These are phyloP conservation scores for Tylopilus balloui DNA, from an alignment of 768 basidiomycete genomes.

Conservation along the genomic window DNA sequence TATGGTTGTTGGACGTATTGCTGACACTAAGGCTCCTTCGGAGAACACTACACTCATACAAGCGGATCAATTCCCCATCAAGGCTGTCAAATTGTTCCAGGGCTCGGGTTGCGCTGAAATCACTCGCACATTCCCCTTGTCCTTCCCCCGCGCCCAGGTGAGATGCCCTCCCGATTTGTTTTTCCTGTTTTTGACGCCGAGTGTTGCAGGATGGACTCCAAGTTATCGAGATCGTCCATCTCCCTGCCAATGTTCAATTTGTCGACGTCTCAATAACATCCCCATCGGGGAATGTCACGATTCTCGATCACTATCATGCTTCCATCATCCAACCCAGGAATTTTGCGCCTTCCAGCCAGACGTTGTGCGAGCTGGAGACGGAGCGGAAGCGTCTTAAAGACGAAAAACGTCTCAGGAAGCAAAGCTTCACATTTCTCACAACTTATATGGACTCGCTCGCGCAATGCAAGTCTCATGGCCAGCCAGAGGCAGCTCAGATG, in stretches of 20 bases:
- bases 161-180: background rate
- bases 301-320: conserved; percentile 13
- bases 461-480: conserved; percentile 11
- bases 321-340: background rate
- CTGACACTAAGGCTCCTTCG: background rate
- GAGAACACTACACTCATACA: conserved; percentile 4
- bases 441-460: conserved; percentile 28
- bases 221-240: conserved; percentile 13
- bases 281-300: conserved; percentile 6
- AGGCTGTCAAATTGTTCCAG: conserved; percentile 18
- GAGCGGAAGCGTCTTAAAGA: conserved; percentile 15
- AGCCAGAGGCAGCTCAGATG: conserved; percentile 16
- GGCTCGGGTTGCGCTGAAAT: conserved; percentile 12
- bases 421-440: conserved; percentile 21
- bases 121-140: conserved; percentile 16
- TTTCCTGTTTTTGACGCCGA: background rate
- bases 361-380: conserved; percentile 4
- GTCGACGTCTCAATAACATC: conserved; percentile 14
- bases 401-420: conserved; percentile 18
- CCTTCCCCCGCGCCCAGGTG: conserved; percentile 13
- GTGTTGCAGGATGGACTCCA: conserved; percentile 13
- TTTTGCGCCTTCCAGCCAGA: background rate
- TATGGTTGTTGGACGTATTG: conserved; percentile 2
- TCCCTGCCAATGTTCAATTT: conserved; percentile 5
- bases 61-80: conserved; percentile 14